A percentile compares a stretch with the other conserved stretches of the same genome.
Conservation (phyloP, 495 filamentous ascomycete genomes). For the Clavariopsis aquatica region DNA sequence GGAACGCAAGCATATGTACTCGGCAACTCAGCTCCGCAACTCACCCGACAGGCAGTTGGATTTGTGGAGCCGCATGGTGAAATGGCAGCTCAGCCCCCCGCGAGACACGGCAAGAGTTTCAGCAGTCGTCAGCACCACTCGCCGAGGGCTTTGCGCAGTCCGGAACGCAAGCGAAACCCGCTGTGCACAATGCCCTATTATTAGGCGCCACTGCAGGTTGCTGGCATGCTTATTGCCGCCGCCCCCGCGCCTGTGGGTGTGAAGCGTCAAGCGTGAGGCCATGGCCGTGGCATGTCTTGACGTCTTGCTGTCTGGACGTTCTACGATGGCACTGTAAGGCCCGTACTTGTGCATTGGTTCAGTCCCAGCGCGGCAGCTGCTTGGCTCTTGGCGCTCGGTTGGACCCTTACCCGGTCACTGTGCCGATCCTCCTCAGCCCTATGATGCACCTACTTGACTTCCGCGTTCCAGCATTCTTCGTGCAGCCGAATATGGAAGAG, state of each 20-base stretch:
- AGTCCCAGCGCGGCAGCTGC: no score
- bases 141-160: background rate
- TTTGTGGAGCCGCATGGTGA: slow-evolving; percentile 15
- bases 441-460: background rate
- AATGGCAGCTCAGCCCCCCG: slow-evolving; percentile 8
- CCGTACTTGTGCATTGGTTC: no score
- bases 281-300: background rate
- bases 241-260: background rate
- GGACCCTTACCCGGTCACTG: slow-evolving; percentile 2
- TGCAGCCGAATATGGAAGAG: background rate
- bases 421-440: slow-evolving; percentile 30
- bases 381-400: background rate
- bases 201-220: slow-evolving; percentile 6
- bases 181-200: slow-evolving; percentile 7
- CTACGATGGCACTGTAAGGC: no score
- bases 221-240: background rate
- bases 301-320: background rate
- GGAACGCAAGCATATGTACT: slow-evolving; percentile 4
- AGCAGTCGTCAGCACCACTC: slow-evolving; percentile 25
- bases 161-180: slow-evolving; percentile 14
- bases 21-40: background rate
- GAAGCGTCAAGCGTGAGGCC: background rate
- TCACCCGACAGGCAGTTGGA: background rate
- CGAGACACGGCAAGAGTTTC: slow-evolving; percentile 16
- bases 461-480: background rate